A percentile compares a stretch with the other conserved stretches of the same genome.
These are phyloP conservation scores for Cylindrodendrum hubeiense DNA, from an alignment of 2,329 filamentous ascomycete genomes.

Conservation along the genomic window DNA sequence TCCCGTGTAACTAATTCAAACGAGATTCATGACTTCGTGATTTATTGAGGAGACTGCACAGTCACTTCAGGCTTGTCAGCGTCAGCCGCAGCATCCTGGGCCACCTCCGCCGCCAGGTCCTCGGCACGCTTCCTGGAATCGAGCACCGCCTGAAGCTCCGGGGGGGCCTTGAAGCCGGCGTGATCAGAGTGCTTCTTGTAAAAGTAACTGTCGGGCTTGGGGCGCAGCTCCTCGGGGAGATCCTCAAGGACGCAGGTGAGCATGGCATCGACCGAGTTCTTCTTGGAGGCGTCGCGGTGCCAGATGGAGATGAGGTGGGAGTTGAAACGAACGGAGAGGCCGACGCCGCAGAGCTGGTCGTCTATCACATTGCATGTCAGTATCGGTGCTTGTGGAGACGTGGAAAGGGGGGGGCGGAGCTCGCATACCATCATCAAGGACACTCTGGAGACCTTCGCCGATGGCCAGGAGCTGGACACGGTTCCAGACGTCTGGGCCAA, in stretches of 20 bases:
- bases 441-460: constrained; percentile 82
- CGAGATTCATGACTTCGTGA: constrained; percentile 22
- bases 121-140: constrained; percentile 67
- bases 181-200: constrained; percentile 95
- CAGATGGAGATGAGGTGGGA: constrained; percentile 90
- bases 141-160: constrained; percentile 68
- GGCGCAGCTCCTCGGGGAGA: constrained; percentile 78
- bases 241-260: constrained; percentile 79
- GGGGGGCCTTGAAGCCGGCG: constrained; percentile 79
- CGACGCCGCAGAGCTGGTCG: constrained; percentile 90
- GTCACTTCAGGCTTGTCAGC: constrained; percentile 41
- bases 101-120: constrained; percentile 42
- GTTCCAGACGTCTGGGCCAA: constrained; percentile 82
- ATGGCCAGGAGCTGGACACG: constrained; percentile 85
- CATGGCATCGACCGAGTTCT: constrained; percentile 81
- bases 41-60: constrained; percentile 44
- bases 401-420: background rate
- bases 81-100: constrained; percentile 37
- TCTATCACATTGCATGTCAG: constrained; percentile 58
- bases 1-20: constrained; percentile 31
- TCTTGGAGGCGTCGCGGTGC: constrained; percentile 89
- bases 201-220: constrained; percentile 78
- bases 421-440: constrained; percentile 74
- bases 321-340: constrained; percentile 89
- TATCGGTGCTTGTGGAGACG: constrained; percentile 21